phyloP scores from a whole-genome alignment of 192 early-diverging fungal species.

The Backusella psychrophila region DNA sequence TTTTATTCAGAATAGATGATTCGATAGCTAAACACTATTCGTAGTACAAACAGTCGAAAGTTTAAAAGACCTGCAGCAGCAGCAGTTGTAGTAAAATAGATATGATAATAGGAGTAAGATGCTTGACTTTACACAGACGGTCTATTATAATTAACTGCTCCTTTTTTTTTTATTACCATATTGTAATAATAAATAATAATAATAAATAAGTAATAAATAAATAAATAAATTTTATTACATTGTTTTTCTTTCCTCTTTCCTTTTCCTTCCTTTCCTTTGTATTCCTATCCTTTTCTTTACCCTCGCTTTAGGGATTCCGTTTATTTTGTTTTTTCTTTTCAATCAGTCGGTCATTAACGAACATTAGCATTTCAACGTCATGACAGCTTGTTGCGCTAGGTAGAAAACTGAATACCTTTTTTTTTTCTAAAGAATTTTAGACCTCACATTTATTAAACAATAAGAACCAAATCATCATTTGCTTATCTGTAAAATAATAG shows the following conservation, averaged over 20 bases:
- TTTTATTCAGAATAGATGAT: slow-evolving; percentile 8
- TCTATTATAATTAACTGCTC: background rate
- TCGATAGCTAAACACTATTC: background rate
- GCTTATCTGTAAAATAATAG: background rate
- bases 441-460: background rate
- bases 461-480: background rate
- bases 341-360: background rate
- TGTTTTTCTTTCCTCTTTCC: background rate
- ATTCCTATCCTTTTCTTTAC: background rate
- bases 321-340: background rate
- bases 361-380: background rate
- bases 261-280: background rate
- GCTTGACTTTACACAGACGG: background rate
- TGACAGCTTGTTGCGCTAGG: slow-evolving; percentile 13
- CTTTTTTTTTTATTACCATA: slow-evolving; percentile 1
- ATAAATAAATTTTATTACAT: background rate
- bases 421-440: background rate
- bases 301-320: background rate
- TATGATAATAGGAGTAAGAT: background rate
- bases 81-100: background rate
- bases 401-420: background rate
- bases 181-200: background rate
- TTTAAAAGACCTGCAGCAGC: background rate
- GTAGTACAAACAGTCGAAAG: background rate
- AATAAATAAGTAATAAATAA: background rate